Evolutionary conservation across 2,329 filamentous ascomycete genomes (phyloP), one percentile per base, ranked within the genome.

Genomic region (Penicillium corylophilum): DNA sequence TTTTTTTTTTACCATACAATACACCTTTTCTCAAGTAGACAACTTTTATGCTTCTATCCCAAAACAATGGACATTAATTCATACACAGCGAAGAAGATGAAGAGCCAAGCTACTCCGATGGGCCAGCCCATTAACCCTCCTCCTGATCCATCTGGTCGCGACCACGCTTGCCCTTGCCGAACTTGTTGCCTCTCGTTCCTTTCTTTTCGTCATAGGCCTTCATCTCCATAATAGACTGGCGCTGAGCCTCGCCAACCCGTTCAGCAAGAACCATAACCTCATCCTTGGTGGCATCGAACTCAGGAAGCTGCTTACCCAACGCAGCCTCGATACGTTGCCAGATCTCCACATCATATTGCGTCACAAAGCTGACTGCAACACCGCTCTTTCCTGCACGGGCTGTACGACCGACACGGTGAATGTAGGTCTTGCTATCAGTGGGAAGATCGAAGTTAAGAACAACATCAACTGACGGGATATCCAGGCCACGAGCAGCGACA

Each of bases 391-490:
- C 91, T 0, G 91, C 91, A 71, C 91, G 84, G 0, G 91, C 91
- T 0, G 91, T 96, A 61, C 91, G 87, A 18, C 91, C 91, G 1
- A 96, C 90, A 46, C 91, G 82, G 71, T 96, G 91, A 28, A 96
- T 88, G 64, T 95, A 95, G 0, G 91, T 96, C 73, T 95, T 95
- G 63, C 84, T 89, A 71, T 95, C 90, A 18, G 84, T 82, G 0
- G 91, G 90, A 2, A 96, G 74, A 64, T 96, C 91, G 60, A 86
- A 89, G 73, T 96, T 96, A 59, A 96, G 71, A 2, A 96, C 89
- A 0, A 93, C 76, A 59, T 95, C 90, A 12, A 96, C 91, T n/a
- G 84, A 87, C 12, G 91, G 91, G 42, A 96, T 95, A 77, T 96
- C 92, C 6, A 96, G 79, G 79, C 92, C 93, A 69, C 92, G 86